Percentiles rank a stretch among this genome's conserved stretches.
These are phyloP conservation scores for Trypanosoma rangeli DNA, from an alignment of 208 protist genomes.

Conservation along the genomic window DNA sequence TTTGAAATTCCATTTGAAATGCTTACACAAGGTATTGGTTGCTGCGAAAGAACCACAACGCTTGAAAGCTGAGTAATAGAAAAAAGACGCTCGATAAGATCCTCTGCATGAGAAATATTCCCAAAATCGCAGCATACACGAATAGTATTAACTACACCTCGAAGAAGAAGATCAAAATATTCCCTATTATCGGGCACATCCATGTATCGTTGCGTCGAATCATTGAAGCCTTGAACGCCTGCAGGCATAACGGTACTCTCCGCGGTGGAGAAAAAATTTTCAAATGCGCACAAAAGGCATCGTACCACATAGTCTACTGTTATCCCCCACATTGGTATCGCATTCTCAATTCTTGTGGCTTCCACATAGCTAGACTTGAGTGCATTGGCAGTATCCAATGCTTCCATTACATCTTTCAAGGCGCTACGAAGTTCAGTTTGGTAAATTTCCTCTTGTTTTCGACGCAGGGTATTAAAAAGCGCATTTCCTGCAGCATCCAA, in stretches of 20 bases:
- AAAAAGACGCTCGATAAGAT: slow-evolving; percentile 65
- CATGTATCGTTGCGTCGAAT: slow-evolving; percentile 11
- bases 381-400: slow-evolving; percentile 32
- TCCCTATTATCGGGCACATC: slow-evolving; percentile 31
- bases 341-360: slow-evolving; percentile 76
- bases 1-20: slow-evolving; percentile 43
- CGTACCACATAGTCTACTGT: slow-evolving; percentile 44
- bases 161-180: slow-evolving; percentile 53
- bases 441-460: slow-evolving; percentile 64
- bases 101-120: slow-evolving; percentile 60
- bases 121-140: slow-evolving; percentile 79
- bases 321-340: slow-evolving; percentile 89
- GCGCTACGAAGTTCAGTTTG: slow-evolving; percentile 64
- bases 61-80: slow-evolving; percentile 59
- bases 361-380: slow-evolving; percentile 42
- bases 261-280: slow-evolving; percentile 14
- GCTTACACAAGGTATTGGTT: slow-evolving; percentile 30
- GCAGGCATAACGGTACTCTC: background rate
- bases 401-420: slow-evolving; percentile 66
- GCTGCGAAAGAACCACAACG: slow-evolving; percentile 35
- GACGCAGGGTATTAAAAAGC: slow-evolving; percentile 53
- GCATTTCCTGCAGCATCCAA: slow-evolving; percentile 49
- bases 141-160: slow-evolving; percentile 61
- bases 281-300: slow-evolving; percentile 23
- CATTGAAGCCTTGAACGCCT: slow-evolving; percentile 2